phyloP scores from a whole-genome alignment of 2,329 filamentous ascomycete genomes.

The Reticulascus tulasneorum region DNA sequence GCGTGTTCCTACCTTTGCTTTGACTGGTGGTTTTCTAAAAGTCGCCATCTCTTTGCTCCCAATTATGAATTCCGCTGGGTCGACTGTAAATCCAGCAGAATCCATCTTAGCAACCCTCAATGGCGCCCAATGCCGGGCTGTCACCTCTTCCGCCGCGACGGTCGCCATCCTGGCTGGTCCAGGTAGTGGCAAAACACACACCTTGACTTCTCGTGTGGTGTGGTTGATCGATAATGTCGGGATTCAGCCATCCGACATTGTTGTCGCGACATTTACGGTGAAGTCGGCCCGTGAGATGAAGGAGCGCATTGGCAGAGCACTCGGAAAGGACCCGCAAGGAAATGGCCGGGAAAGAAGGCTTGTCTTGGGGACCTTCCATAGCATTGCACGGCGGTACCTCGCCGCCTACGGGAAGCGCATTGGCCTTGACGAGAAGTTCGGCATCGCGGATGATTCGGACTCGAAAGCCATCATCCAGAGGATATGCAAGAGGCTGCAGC shows the following conservation, averaged over 20 bases:
- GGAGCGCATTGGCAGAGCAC: slow-evolving; percentile 72
- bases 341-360: slow-evolving; percentile 66
- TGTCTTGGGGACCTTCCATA: slow-evolving; percentile 91
- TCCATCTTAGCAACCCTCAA: slow-evolving; percentile 48
- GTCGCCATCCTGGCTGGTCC: slow-evolving; percentile 66
- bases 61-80: slow-evolving; percentile 14
- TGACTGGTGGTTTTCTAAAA: background rate
- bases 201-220: slow-evolving; percentile 85
- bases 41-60: background rate
- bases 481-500: slow-evolving; percentile 71
- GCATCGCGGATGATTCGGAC: slow-evolving; percentile 83
- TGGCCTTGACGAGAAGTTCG: slow-evolving; percentile 77
- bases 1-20: too few species aligned
- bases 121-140: slow-evolving; percentile 50
- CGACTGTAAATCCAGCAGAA: slow-evolving; percentile 11
- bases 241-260: slow-evolving; percentile 77
- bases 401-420: slow-evolving; percentile 80
- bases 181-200: slow-evolving; percentile 88
- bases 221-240: slow-evolving; percentile 74
- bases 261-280: slow-evolving; percentile 96
- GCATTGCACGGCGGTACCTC: slow-evolving; percentile 81
- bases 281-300: slow-evolving; percentile 95
- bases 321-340: slow-evolving; percentile 78
- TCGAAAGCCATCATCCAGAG: slow-evolving; percentile 74
- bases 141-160: slow-evolving; percentile 47